Base-by-base conservation (phyloP, 2,329 filamentous ascomycete species). In the Mycosphaerella sp. region DNA sequence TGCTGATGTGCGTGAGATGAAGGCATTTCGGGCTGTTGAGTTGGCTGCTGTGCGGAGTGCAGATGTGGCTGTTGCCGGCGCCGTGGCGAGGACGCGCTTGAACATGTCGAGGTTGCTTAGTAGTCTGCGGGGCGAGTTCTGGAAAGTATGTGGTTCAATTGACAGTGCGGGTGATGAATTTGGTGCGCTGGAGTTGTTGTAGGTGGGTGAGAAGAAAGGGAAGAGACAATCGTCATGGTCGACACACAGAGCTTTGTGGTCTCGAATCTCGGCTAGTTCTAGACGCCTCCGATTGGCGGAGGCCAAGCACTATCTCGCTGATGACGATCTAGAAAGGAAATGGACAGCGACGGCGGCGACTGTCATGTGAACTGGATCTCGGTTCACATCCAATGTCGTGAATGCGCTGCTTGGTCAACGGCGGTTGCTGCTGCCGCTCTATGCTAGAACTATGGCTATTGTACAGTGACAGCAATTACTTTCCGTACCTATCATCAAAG, bases 31-130 rank as follows among this genome's bases (percentile, higher is more conserved):
- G 64, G 78, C 70, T 64, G 71, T 70, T 55, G 78, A 73, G 58
- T 76, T 68, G 62, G 73, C 68, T 58, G 73, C 70, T 57, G 73
- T 70, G 54, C 75, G 69, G 59, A 77, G 70, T 54, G 75, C 68
- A 64, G 75, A 69, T 69, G 73, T 72, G 59, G 78, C 71, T 56
- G 74, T 71, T 62, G 75, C 76, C 56, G 79, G 79, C 43, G 73
- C 74, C 62, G 73, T 71, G 57, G 77, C 71, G 64, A 78, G 67
- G 58, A 77, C 71, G 72, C 79, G 75, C 64, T 74, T 76, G 68
- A 82, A 80, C 79, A 82, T 82, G 61, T 55, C 74, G 37, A 41
- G 40, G 46, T 21, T 30, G 50, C 32, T 54, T 17, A 18, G 18
- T 21, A 21, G 14, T 46, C n/a, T 34, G 32, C 28, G 36, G 28